Evolutionary conservation across 2,329 filamentous ascomycete species (phyloP).

Genomic region (Sporothrix curviconia): DNA sequence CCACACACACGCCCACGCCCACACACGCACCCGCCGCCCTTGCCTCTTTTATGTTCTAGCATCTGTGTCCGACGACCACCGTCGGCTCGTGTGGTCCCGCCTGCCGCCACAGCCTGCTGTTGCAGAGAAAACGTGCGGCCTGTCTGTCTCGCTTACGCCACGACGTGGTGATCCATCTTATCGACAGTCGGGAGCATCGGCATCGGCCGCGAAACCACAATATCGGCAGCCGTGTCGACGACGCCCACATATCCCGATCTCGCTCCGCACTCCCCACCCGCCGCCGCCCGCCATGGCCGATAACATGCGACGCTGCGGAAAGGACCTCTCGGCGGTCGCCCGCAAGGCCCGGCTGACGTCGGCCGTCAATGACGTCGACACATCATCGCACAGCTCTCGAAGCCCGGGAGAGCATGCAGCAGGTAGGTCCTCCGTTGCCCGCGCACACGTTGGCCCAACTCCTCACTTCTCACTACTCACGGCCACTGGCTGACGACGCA

Average conservation of each 20-base stretch:
- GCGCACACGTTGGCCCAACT: constrained; percentile 4
- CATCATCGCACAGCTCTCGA: constrained; percentile 69
- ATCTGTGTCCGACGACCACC: no score
- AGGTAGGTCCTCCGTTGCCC: constrained; percentile 40
- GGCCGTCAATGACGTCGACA: constrained; percentile 73
- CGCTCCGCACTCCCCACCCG: not conserved
- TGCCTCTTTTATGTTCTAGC: no score
- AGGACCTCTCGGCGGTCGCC: constrained; percentile 66
- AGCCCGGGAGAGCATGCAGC: constrained; percentile 68
- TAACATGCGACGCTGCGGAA: constrained; percentile 53
- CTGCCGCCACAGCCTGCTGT: no score
- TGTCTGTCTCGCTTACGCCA: no score
- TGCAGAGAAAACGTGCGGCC: no score
- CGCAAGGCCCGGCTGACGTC: constrained; percentile 62
- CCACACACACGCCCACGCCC: no score
- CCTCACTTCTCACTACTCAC: no score
- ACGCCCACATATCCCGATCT: not conserved
- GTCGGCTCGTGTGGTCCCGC: no score
- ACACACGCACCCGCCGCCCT: no score
- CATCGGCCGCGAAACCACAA: not conserved
- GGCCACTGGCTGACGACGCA: no score
- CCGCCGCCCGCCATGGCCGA: constrained; percentile 16
- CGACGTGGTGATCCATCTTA: no score
- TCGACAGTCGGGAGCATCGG: not conserved
- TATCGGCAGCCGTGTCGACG: not conserved